Base-by-base conservation (phyloP, 2,329 filamentous ascomycete species). In the Erysiphe pulchra region DNA sequence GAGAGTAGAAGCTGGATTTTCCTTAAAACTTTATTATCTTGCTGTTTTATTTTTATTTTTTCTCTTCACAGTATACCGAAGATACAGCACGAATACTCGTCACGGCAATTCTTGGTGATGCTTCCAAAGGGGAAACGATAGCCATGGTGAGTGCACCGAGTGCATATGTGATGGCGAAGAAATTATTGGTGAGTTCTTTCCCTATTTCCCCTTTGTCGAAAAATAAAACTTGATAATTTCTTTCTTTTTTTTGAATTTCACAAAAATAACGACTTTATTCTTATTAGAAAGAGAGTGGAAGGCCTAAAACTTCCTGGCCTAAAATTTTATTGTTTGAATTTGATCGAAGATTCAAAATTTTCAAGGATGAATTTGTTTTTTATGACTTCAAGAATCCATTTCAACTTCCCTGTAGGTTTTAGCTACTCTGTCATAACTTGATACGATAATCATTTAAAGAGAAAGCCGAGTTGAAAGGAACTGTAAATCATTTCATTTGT, bases 141-240 rank as follows among this genome's bases (percentile, higher is more conserved):
- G 80, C 71, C 4, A 70, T 85, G 2, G 68, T 87, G 7, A 84
- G 78, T 24, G 71, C 79, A 12, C 81, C 80, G 10, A 85, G 78
- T 57, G 78, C 78, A 1, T 87, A 86, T 59, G 70, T 87, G 17
- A 76, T 78, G 43, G 55, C 86, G 45, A 81, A 79, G 60, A 85
- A 85, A 52, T 60, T 80, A 14, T 55, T 79, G 53, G 74, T 77
- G 55, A 56, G 66, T 57, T 46, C 18, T 33, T 24, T 24, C 24
- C 16, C 24, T 7, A 24, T 24, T 6, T 24, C 7, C 24, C 7
- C 8, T 9, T 8, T 28, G 8, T 8, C 8, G 8, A 28, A 28
- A 28, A 28, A 28, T 20, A 18, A 13, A 20, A 24, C 46, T 30
- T 37, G 17, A 6, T 30, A 17, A 7, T 20, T 28, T 34, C 40